These are phyloP conservation scores for Leccinum disarticulatum DNA, from an alignment of 768 basidiomycete species.

Conservation along the genomic window DNA sequence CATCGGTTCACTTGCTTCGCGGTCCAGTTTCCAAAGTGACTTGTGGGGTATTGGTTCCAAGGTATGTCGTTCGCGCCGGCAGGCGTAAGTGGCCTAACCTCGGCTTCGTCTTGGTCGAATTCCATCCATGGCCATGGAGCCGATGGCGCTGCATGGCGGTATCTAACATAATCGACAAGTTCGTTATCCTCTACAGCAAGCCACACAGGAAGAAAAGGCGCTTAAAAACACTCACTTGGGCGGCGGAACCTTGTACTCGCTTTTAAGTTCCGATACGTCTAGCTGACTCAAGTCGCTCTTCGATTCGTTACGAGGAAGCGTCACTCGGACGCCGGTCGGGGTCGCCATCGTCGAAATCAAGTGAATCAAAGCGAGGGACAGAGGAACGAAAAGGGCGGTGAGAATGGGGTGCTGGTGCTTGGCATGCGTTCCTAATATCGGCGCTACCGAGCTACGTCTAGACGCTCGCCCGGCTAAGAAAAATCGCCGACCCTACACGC, in stretches of 20 bases:
- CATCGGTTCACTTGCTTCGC: constrained; percentile 39
- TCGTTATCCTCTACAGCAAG: constrained; percentile 13
- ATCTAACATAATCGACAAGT: constrained; percentile 20
- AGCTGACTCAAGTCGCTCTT: neutral
- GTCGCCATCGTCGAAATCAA: constrained; percentile 14
- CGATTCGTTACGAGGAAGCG: neutral
- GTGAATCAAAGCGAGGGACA: neutral
- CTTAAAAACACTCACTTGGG: constrained; percentile 21
- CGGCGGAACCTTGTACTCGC: constrained; percentile 19
- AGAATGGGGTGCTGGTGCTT: neutral
- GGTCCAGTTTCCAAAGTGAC: constrained; percentile 58
- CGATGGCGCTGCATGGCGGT: constrained; percentile 39
- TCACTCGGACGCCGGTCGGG: constrained; percentile 6
- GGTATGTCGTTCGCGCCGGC: neutral
- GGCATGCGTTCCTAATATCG: constrained; percentile 5
- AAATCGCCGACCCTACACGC: constrained; percentile 7
- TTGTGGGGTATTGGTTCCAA: constrained; percentile 48
- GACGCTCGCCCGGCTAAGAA: neutral
- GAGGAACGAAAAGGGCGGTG: neutral
- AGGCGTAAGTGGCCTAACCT: constrained; percentile 12
- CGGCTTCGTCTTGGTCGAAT: constrained; percentile 25
- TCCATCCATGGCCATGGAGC: constrained; percentile 47
- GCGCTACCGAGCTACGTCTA: neutral
- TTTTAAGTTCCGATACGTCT: constrained; percentile 16
- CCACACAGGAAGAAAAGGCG: neutral